These are phyloP conservation scores for Ophiostoma quercus DNA, from an alignment of 2,329 filamentous ascomycete genomes.

Conservation along the genomic window DNA sequence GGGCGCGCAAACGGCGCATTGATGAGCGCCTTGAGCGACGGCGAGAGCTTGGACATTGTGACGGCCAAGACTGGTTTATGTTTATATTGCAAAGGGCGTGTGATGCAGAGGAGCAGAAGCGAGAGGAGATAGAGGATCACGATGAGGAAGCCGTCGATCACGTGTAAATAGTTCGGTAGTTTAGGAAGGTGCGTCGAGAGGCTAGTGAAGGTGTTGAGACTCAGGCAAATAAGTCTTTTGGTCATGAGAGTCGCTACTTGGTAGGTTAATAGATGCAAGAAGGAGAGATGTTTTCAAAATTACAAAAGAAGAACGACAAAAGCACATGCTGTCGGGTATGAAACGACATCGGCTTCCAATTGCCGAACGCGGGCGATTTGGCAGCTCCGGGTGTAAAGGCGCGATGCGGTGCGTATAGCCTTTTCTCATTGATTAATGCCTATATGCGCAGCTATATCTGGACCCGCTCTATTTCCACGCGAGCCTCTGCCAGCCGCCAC, in stretches of 20 bases:
- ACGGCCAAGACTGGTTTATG: not conserved
- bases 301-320: not conserved
- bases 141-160: slow-evolving; percentile 1
- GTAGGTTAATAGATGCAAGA: not conserved
- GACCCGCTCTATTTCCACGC: slow-evolving; percentile 12
- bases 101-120: not conserved
- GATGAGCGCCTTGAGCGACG: slow-evolving; percentile 66
- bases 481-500: not conserved
- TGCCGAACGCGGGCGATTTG: not conserved
- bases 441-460: not conserved
- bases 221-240: not conserved
- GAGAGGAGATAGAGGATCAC: not conserved
- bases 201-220: not conserved
- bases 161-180: not conserved
- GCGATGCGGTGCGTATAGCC: not conserved
- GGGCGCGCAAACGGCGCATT: slow-evolving; percentile 63
- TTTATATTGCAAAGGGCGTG: not conserved
- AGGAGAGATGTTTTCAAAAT: not conserved
- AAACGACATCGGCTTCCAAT: slow-evolving; percentile 3
- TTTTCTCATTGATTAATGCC: not conserved
- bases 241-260: not conserved
- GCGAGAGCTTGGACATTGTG: slow-evolving; percentile 67
- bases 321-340: slow-evolving; percentile 1
- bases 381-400: not conserved
- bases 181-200: not conserved